Evolutionary conservation across 2,329 filamentous ascomycete genomes (phyloP), one percentile per base, ranked within the genome.

Genomic region (Tolypocladium tropicale): DNA sequence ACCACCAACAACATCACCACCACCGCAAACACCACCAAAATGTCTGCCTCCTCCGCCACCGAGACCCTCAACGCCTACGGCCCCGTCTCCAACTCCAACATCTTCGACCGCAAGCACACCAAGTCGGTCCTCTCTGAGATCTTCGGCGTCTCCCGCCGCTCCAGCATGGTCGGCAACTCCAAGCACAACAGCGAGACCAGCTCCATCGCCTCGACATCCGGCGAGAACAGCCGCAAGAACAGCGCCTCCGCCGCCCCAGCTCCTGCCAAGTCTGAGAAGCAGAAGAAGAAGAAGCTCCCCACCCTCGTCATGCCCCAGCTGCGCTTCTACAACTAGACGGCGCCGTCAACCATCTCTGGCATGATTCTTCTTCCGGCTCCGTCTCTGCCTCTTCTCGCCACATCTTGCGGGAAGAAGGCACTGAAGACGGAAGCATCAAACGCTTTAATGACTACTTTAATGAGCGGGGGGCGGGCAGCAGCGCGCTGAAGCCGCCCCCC

Each of bases 1-100:
- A 36, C 11, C 30, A 34, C 1, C 49, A 51, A 2, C 33, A 51
- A 6, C 49, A 53, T 11, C 52, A 53, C 28, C 52, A 48, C 30
- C 28, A 39, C 6, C 51, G 21, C 21, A 18, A 33, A 21, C 34
- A n/a, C 54, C 10, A 9, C 21, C 49, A 56, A 53, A 53, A 56
- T 56, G 54, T 46, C 39, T 33, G 30, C 33, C 48, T 50, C 50
- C 28, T 23, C 50, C 39, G 53, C 53, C 53, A 43, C 54, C 53
- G 49, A 57, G 56, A 46, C 55, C 57, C 51, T 53, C 57, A 58
- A 57, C 50, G 57, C 55, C 57, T 55, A 55, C 52, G 58, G 53
- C 52, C 54, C 56, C 54, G 25, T 57, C 56, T 55, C 58, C 18
- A 53, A 54, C 30, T 56, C 54, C 48, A 41, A 58, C 46, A 53